A percentile compares a stretch with the other conserved stretches of the same genome.
Evolutionary conservation across 2,329 filamentous ascomycete genomes (phyloP).

Genomic region (Amylocarpus encephaloides): DNA sequence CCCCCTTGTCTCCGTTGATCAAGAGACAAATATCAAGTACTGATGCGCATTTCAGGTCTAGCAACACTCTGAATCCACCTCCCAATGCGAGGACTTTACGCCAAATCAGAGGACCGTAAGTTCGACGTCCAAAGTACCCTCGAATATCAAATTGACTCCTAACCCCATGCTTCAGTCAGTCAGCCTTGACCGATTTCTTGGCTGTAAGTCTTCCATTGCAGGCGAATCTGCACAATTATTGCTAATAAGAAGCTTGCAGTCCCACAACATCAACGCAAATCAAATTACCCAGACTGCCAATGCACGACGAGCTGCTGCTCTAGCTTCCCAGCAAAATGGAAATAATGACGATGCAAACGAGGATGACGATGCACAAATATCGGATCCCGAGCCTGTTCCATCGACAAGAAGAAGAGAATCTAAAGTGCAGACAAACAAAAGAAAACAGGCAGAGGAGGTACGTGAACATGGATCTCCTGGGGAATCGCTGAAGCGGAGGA

Average conservation of each 20-base stretch:
- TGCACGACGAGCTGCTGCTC: conserved; percentile 38
- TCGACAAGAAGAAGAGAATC: conserved; percentile 21
- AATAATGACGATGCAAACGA: conserved; percentile 38
- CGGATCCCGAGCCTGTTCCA: conserved; percentile 28
- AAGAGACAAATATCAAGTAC: neutral
- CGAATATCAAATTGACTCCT: neutral
- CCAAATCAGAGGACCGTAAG: conserved; percentile 30
- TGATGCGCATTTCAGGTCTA: neutral
- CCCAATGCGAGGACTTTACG: conserved; percentile 10
- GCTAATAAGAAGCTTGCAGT: conserved; percentile 47
- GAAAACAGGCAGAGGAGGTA: conserved; percentile 38
- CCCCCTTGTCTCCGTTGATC: neutral
- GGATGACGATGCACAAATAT: conserved; percentile 19
- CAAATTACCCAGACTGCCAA: conserved; percentile 48
- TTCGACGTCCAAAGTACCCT: neutral
- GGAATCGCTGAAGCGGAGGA: neutral
- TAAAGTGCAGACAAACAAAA: conserved; percentile 28
- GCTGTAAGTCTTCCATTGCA: conserved; percentile 43
- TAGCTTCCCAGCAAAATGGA: conserved; percentile 23
- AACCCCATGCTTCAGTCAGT: conserved; percentile 39
- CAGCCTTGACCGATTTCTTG: conserved; percentile 62
- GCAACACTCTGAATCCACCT: neutral
- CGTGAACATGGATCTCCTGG: neutral
- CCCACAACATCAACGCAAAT: conserved; percentile 64
- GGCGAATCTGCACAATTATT: conserved; percentile 7